These are phyloP conservation scores for Prunella vulgaris DNA, from an alignment of 257 asterid species.

Conservation along the genomic window DNA sequence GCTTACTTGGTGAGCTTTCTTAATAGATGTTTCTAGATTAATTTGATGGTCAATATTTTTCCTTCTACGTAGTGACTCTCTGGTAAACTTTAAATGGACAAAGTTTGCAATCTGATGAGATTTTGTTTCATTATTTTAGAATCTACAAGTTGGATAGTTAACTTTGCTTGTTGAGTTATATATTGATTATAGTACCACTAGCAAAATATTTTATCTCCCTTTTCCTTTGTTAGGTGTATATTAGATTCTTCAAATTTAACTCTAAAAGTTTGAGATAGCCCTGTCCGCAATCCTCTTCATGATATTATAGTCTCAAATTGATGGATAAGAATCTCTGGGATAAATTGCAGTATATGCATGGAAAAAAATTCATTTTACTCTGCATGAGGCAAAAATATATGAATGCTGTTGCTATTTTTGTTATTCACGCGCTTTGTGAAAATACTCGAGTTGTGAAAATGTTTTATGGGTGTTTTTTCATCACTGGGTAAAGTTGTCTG, in stretches of 20 bases:
- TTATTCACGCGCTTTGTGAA: not conserved
- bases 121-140: not conserved
- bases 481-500: not conserved
- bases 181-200: not conserved
- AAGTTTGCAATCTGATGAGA: not conserved
- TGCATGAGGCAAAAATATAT: not conserved
- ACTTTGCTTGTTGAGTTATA: not conserved
- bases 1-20: slow-evolving; percentile 69
- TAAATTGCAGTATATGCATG: slow-evolving; percentile 1
- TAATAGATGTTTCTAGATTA: not conserved
- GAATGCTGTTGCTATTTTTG: not conserved
- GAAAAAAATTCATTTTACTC: not conserved
- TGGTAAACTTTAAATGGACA: not conserved
- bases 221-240: not conserved
- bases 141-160: not conserved
- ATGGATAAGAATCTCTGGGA: not conserved
- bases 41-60: not conserved
- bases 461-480: not conserved
- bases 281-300: not conserved
- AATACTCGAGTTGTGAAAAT: not conserved
- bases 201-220: not conserved
- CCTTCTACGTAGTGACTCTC: not conserved
- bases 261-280: not conserved
- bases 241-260: not conserved
- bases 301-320: not conserved